Evolutionary conservation across 1,139 yeast species (phyloP).

Genomic region (Suhomyces terraborum): DNA sequence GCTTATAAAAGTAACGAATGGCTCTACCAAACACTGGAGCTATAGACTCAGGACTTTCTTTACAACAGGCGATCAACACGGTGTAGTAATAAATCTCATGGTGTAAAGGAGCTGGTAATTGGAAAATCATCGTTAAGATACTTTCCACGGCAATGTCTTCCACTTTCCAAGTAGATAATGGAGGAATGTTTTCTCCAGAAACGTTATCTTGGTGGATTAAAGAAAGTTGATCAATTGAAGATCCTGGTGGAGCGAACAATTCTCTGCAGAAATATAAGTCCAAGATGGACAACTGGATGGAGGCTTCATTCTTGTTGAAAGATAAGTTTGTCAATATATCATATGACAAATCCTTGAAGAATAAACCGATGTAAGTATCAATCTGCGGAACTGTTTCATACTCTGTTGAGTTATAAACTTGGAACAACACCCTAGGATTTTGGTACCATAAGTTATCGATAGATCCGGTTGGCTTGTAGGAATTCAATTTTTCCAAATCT

Average conservation of each 20-base stretch:
- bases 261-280: conserved; percentile 72
- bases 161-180: conserved; percentile 77
- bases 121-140: conserved; percentile 74
- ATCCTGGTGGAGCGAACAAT: conserved; percentile 81
- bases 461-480: conserved; percentile 32
- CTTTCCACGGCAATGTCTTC: conserved; percentile 91
- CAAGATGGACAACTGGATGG: conserved; percentile 76
- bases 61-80: conserved; percentile 86
- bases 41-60: conserved; percentile 81
- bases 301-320: conserved; percentile 85
- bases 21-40: conserved; percentile 97
- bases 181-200: conserved; percentile 47
- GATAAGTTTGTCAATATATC: conserved; percentile 81
- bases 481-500: conserved; percentile 35
- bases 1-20: conserved; percentile 75
- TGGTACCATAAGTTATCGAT: conserved; percentile 43
- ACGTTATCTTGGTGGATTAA: conserved; percentile 40
- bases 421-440: conserved; percentile 63
- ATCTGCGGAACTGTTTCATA: conserved; percentile 76
- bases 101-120: conserved; percentile 67
- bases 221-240: conserved; percentile 70
- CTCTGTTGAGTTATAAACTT: conserved; percentile 57
- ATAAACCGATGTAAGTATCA: conserved; percentile 53
- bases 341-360: conserved; percentile 72
- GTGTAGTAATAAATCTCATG: conserved; percentile 80